A percentile compares a stretch with the other conserved stretches of the same genome.
Conservation (phyloP, 1,139 yeast genomes). For the Kodamaea arcana region DNA sequence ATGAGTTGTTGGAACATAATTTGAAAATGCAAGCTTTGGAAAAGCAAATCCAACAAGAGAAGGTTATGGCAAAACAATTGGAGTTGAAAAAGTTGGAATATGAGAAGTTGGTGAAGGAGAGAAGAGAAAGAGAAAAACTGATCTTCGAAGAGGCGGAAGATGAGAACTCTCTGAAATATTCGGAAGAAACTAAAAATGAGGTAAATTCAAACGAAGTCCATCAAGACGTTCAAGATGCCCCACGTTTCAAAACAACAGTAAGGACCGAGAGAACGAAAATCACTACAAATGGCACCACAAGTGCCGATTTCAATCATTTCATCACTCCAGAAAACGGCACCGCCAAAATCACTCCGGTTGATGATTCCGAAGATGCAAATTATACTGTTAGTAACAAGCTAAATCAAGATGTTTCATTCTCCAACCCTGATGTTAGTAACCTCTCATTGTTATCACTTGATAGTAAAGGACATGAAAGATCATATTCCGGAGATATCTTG, state of each 20-base stretch:
- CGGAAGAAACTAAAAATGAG: neutral
- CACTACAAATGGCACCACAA: neutral
- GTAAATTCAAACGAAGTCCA: neutral
- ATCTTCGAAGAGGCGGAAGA: neutral
- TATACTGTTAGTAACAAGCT: neutral
- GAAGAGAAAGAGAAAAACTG: conserved; percentile 18
- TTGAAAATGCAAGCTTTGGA: conserved; percentile 19
- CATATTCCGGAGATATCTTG: conserved; percentile 3
- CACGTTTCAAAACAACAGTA: neutral
- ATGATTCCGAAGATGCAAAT: no score
- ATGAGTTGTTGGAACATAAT: conserved; percentile 13
- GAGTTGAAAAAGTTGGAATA: conserved; percentile 17
- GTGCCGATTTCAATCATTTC: no score
- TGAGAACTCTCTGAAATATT: neutral
- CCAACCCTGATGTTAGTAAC: conserved; percentile 1
- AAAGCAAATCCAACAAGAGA: conserved; percentile 27
- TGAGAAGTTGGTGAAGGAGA: conserved; percentile 18
- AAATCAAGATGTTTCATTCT: neutral
- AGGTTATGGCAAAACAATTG: conserved; percentile 23
- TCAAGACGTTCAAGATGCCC: neutral
- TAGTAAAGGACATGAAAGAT: neutral
- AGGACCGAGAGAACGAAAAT: no score
- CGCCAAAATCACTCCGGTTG: no score
- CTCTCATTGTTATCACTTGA: conserved; percentile 2
- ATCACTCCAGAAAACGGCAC: no score